Base-by-base conservation (phyloP, 768 basidiomycete species). In the Cystobasidium tubakii region DNA sequence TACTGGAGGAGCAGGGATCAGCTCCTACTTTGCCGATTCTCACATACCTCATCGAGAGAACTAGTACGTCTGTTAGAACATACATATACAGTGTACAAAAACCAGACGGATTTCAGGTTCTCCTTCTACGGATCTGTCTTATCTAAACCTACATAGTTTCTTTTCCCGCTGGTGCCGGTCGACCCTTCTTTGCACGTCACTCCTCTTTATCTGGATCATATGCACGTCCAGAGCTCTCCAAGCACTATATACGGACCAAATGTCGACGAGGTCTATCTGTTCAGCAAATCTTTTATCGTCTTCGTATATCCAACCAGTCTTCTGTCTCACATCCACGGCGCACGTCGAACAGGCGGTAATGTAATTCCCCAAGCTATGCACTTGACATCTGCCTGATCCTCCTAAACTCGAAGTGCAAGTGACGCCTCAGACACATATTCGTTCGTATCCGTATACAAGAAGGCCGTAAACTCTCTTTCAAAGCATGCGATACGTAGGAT, bases 21-120 rank as follows among this genome's bases (percentile, higher is more conserved):
- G 27, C 19, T 43, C 66, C 50, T 15, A 36, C 31, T n/a, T 31
- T 67, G n/a, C 66, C 66, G 3, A n/a, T 12, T 19, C 50, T 67
- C 19, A 42, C 1, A 4, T 21, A 46, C 17, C 43, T 67, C 19
- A 67, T 2, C 23, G 66, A 67, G 29, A 36, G 66, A n/a, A 67
- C 66, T 7, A 50, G 36, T 17, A n/a, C 44, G 4, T 13, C 39
- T n/a, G n/a, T n/a, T n/a, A 12, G 31, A 12, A 13, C 44, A 67
- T 7, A 50, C 42, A 12, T 67, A 53, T 31, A 43, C 6, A 3
- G 42, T 67, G 4, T 67, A 67, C 29, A 29, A 13, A 3, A 3
- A 12, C 7, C 66, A 67, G 9, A 67, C 66, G 21, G 19, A 29
- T 29, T 67, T 67, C 66, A 23, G 66, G 9, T 67, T 67, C 46